A percentile compares a stretch with the other conserved stretches of the same genome.
phyloP scores from a whole-genome alignment of 2,329 filamentous ascomycete genomes.

The Ophiostoma sp. region DNA sequence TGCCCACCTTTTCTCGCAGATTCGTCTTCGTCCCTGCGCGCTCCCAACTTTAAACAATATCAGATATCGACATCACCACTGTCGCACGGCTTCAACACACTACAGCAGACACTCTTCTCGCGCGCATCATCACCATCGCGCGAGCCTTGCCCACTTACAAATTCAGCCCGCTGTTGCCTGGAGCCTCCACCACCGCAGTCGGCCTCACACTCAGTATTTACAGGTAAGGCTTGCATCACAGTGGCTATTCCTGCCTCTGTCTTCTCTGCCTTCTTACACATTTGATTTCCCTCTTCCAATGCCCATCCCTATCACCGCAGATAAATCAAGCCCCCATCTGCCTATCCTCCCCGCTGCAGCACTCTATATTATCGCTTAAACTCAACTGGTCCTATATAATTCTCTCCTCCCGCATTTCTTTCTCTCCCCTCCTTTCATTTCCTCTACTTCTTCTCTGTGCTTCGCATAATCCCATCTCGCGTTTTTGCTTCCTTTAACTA shows the following conservation, averaged over 20 bases:
- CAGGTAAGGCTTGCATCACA: slow-evolving; percentile 5
- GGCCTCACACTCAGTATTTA: background rate
- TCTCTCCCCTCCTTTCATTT: too few species aligned
- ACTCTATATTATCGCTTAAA: background rate
- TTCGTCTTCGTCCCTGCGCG: background rate
- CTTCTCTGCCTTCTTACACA: background rate
- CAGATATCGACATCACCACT: background rate
- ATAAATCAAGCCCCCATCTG: background rate
- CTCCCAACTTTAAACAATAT: background rate
- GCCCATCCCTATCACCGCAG: background rate
- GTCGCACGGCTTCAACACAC: slow-evolving; percentile 4
- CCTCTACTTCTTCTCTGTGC: background rate
- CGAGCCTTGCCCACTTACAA: slow-evolving; percentile 13
- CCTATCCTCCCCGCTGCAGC: background rate
- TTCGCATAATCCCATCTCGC: background rate
- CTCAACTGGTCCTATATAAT: background rate
- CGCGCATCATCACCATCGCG: background rate
- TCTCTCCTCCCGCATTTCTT: background rate
- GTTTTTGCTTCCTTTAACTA: too few species aligned
- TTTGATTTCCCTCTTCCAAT: background rate
- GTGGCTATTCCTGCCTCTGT: background rate
- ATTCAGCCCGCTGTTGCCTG: slow-evolving; percentile 12
- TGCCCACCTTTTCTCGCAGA: background rate
- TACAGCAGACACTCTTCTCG: background rate
- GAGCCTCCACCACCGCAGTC: slow-evolving; percentile 5